Evolutionary conservation across 345 rosid species (phyloP).

Genomic region (Euphorbia lathyris): DNA sequence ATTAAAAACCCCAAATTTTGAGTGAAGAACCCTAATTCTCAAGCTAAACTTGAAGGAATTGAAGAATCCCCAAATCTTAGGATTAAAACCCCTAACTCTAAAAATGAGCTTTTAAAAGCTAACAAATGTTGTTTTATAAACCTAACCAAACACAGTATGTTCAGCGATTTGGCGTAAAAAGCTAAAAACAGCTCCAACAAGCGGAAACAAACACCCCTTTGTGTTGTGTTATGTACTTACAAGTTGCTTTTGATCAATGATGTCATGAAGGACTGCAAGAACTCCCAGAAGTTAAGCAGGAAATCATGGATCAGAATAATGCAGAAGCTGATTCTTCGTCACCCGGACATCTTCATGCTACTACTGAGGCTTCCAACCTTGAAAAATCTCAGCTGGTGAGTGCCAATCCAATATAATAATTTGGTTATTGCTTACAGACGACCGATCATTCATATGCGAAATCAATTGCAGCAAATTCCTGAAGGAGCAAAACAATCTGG

Average conservation of each 20-base stretch:
- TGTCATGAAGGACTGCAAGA: background rate
- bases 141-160: no score
- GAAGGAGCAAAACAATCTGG: background rate
- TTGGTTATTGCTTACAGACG: background rate
- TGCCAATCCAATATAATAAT: background rate
- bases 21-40: no score
- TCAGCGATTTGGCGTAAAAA: no score
- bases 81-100: no score
- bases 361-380: background rate
- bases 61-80: no score
- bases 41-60: no score
- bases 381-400: background rate
- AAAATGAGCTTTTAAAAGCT: no score
- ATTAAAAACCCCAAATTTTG: no score
- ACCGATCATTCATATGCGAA: background rate
- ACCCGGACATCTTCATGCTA: background rate
- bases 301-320: background rate
- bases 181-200: no score
- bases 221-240: background rate
- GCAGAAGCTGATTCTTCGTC: background rate
- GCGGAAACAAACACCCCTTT: no score
- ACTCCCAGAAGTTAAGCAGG: background rate
- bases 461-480: constrained; percentile 3
- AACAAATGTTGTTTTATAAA: no score
- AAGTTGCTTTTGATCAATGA: background rate